Conservation (phyloP, 23 red algal genomes). For the Gracilaria caudata region DNA sequence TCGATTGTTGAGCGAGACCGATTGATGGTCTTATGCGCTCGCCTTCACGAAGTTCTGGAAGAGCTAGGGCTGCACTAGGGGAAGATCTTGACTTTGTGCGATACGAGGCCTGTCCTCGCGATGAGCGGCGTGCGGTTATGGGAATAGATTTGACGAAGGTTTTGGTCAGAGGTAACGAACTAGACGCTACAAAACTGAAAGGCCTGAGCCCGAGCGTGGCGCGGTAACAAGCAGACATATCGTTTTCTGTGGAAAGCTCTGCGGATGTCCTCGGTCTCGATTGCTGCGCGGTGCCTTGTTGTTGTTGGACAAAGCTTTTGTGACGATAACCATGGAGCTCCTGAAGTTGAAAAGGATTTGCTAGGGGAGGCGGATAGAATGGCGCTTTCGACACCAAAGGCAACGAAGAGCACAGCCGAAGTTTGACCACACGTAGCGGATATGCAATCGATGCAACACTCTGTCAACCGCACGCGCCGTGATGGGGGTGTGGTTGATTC, state of each 20-base stretch:
- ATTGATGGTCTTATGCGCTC: too few relatives aligned
- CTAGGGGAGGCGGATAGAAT: background rate
- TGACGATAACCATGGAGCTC: too few relatives aligned
- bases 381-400: background rate
- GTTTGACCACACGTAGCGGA: background rate
- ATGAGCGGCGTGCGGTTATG: background rate
- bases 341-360: background rate
- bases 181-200: background rate
- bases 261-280: background rate
- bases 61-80: conserved; percentile 11
- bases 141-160: conserved; percentile 6
- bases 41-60: background rate
- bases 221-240: background rate
- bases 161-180: background rate
- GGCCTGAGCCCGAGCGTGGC: conserved; percentile 6
- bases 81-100: background rate
- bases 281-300: too few relatives aligned
- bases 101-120: background rate
- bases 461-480: conserved; percentile 22
- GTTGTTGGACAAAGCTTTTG: too few relatives aligned
- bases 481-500: background rate
- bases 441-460: background rate
- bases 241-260: background rate
- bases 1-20: background rate
- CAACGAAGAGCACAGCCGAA: background rate